phyloP scores from a whole-genome alignment of 805 yeast species.

The Kodamaea nitidulidarum region DNA sequence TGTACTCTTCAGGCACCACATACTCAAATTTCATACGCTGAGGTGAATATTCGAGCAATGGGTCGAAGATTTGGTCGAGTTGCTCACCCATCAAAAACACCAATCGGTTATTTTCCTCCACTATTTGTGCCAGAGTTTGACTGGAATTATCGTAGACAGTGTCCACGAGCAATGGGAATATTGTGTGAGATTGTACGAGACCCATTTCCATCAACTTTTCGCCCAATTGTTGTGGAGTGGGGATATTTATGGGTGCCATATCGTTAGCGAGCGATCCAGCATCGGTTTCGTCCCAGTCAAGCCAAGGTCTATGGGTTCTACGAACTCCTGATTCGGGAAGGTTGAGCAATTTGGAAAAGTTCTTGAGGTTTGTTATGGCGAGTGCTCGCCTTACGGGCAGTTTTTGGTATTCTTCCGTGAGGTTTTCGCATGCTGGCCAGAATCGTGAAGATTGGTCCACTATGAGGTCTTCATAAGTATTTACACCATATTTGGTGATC shows the following conservation, averaged over 20 bases:
- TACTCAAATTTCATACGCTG: slow-evolving; percentile 76
- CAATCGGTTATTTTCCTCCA: slow-evolving; percentile 68
- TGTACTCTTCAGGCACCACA: slow-evolving; percentile 46
- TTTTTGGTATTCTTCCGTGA: slow-evolving; percentile 43
- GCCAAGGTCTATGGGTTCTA: slow-evolving; percentile 10
- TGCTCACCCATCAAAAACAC: slow-evolving; percentile 81
- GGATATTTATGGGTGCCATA: slow-evolving; percentile 52
- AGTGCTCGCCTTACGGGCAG: slow-evolving; percentile 68
- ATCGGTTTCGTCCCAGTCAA: slow-evolving; percentile 64
- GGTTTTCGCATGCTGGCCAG: slow-evolving; percentile 74
- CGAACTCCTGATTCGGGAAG: background rate
- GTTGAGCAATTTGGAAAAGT: slow-evolving; percentile 55
- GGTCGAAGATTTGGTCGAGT: slow-evolving; percentile 83
- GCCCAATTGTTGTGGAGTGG: slow-evolving; percentile 58
- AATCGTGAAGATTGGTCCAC: slow-evolving; percentile 59
- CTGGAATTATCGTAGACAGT: slow-evolving; percentile 57
- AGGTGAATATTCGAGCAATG: slow-evolving; percentile 86
- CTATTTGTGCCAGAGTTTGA: slow-evolving; percentile 29
- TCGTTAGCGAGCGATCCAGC: slow-evolving; percentile 77
- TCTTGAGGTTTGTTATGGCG: slow-evolving; percentile 68
- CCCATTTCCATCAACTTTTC: slow-evolving; percentile 53
- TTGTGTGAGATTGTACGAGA: slow-evolving; percentile 45
- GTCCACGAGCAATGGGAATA: slow-evolving; percentile 61
- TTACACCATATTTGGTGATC: slow-evolving; percentile 63
- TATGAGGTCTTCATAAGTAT: slow-evolving; percentile 55